Evolutionary conservation across 2,329 filamentous ascomycete genomes (phyloP), one percentile per base, ranked within the genome.

Genomic region (Acrocalymma vagum): DNA sequence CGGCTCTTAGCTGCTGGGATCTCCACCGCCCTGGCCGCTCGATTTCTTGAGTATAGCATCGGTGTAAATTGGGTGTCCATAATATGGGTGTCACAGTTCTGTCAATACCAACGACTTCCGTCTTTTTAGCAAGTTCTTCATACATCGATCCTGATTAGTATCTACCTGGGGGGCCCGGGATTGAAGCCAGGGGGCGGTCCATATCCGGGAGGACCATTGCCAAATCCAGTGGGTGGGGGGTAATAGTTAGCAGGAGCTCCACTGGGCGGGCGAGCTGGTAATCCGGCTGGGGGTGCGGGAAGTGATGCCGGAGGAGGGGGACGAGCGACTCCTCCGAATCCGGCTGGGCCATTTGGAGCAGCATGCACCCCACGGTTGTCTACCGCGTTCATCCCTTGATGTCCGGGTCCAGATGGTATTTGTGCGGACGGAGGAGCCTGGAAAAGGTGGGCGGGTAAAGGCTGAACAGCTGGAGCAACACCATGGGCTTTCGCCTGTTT

Each of bases 401-500:
- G 74, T 9, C 67, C 71, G 29, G 68, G 70, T 15, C 47, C 53
- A 10, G 18, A 34, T 4, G 55, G 77, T 63, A 42, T 54, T 43
- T 43, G 29, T 17, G 50, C 51, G 3, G 46, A 28, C 13, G 62
- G 39, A 7, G 62, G 58, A 21, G 58, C 49, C 32, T 72, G 76
- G 56, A 92, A 81, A 55, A 95, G 85, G 44, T 85, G 87, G 4
- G 88, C 81, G 2, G 90, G 88, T 35, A 94, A 74, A 15, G 86
- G 82, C 62, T 92, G 88, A 3, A 85, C 81, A 53, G 91, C 87
- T 23, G 91, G 88, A 36, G 90, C 83, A 46, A 99, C 88, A 62
- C 96, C 96, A 70, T 96, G 90, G 67, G 92, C 93, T 74, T 93
- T 93, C 42, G 92, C 94, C 72, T 96, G 89, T 18, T 88, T 86